phyloP scores from a whole-genome alignment of 805 yeast genomes.

The Barnettozyma sucrosica region DNA sequence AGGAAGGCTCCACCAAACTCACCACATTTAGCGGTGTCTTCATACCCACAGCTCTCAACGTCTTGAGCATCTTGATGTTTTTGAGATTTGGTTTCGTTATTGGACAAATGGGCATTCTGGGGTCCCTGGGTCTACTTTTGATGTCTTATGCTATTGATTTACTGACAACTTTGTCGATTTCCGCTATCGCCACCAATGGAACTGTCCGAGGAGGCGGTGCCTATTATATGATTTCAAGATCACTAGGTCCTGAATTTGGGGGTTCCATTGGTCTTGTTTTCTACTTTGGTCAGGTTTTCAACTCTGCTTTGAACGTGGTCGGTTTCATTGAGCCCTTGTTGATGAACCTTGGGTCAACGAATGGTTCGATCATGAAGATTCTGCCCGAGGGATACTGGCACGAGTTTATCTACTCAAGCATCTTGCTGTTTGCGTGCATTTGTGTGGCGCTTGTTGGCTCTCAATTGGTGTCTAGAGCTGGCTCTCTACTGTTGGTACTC shows the following conservation, averaged over 20 bases:
- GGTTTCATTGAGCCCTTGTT: slow-evolving; percentile 91
- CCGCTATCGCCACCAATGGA: slow-evolving; percentile 97
- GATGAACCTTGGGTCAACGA: slow-evolving; percentile 61
- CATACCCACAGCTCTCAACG: slow-evolving; percentile 89
- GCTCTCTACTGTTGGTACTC: slow-evolving; percentile 63
- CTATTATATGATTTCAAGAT: slow-evolving; percentile 92
- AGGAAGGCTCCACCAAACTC: slow-evolving; percentile 40
- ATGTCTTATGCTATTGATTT: slow-evolving; percentile 77
- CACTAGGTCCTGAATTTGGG: slow-evolving; percentile 96
- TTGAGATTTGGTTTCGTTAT: slow-evolving; percentile 90
- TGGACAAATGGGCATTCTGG: slow-evolving; percentile 90
- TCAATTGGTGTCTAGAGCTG: slow-evolving; percentile 73
- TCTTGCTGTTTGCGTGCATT: slow-evolving; percentile 64
- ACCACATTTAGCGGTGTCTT: slow-evolving; percentile 88
- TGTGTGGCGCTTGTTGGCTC: slow-evolving; percentile 77
- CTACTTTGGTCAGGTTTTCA: slow-evolving; percentile 89
- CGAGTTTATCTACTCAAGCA: slow-evolving; percentile 66
- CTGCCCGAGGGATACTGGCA: slow-evolving; percentile 70
- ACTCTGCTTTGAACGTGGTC: slow-evolving; percentile 88
- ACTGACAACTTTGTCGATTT: slow-evolving; percentile 81
- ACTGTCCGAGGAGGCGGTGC: slow-evolving; percentile 98
- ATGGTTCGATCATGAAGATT: slow-evolving; percentile 49
- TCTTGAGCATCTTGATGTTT: slow-evolving; percentile 90
- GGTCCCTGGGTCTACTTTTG: slow-evolving; percentile 60
- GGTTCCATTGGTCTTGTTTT: slow-evolving; percentile 95